Evolutionary conservation across 1,284 basidiomycete genomes (phyloP), one percentile per base, ranked within the genome.

Genomic region (Ganoderma lucidum): DNA sequence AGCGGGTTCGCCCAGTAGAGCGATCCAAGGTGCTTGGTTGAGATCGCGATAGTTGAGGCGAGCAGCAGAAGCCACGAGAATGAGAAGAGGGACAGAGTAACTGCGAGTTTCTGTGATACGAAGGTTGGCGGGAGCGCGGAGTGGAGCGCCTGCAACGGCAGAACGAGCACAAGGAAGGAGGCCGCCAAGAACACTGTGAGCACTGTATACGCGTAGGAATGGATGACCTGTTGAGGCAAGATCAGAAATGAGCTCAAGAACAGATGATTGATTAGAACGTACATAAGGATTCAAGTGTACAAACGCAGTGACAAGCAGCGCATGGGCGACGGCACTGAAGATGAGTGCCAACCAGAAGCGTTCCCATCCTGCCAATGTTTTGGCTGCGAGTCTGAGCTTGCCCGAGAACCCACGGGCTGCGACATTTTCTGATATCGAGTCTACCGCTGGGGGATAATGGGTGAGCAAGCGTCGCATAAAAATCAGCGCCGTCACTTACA

Each of bases 221-320:
- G 89, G 12, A 89, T 79, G 60, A 89, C 83, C 92, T 93, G 70
- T n/a, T 58, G 0, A 59, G 58, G 10, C 19, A 41, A 42, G 35
- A 59, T 14, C 12, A 6, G 35, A 6, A 12, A 19, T 37, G 41
- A 58, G 35, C 48, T 9, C 1, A 6, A 39, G 5, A 41, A 28
- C 28, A 14, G 48, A n/a, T 5, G 3, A 63, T 41, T 62, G 28
- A 63, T 41, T 62, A 23, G 53, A n/a, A 80, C 92, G 71, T 75
- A 93, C 92, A 71, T 88, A 89, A 56, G 90, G 88, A 77, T 93
- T 93, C 30, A 90, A 44, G 15, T 83, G 79, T 28, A 87, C 72
- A 74, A 86, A 90, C 6, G 83, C 83, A 55, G 82, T 76, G 0
- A 88, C 81, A 10, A 93, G 79, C 1, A 82, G 81, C 2, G 80